Evolutionary conservation across 2,329 filamentous ascomycete species (phyloP), one percentile per base, ranked within the genome.

Genomic region (Ophiostoma sp.): DNA sequence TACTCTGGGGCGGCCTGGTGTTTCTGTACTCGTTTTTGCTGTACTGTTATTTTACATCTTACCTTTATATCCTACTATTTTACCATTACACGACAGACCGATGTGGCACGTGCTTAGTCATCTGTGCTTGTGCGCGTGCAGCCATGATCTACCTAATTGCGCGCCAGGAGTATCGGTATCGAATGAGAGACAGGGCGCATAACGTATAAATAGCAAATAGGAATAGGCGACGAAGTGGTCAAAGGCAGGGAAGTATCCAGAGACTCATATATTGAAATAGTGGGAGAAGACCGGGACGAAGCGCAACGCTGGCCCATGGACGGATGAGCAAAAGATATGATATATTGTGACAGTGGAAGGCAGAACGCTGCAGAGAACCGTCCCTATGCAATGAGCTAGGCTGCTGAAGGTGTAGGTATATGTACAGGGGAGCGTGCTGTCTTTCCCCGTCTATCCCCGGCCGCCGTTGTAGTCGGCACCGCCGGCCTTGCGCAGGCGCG

Each of bases 381-480:
- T 60, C 60, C 65, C 27, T 55, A 66, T 55, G 44, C 49, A 49
- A 27, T 27, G 49, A 52, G 45, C 45, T 52, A n/a, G n/a, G 49
- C 5, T 47, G 8, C 5, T n/a, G 14, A 27, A 27, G 27, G 27
- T 47, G 49, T 55, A 40, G 55, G 55, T 7, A 60, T 36, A 60
- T 4, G 27, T 38, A 36, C 27, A 36, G 16, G 27, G 38, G 5
- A 27, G 12, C 11, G 55, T 9, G 55, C n/a, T 60, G 27, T 27
- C 27, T 27, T 27, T 27, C 27, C 14, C 47, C 18, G 5, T 18
- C 47, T 58, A 86, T 8, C 85, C 86, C 71, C 86, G 78, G 11
- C 85, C 87, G 7, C 87, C 87, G 74, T 90, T 88, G 81, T 90
- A 91, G 77, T 90, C 88, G 16, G 88, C 88, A 44, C 88, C 88